These are phyloP conservation scores for Chaetomium strumarium DNA, from an alignment of 2,329 filamentous ascomycete genomes.

Conservation along the genomic window DNA sequence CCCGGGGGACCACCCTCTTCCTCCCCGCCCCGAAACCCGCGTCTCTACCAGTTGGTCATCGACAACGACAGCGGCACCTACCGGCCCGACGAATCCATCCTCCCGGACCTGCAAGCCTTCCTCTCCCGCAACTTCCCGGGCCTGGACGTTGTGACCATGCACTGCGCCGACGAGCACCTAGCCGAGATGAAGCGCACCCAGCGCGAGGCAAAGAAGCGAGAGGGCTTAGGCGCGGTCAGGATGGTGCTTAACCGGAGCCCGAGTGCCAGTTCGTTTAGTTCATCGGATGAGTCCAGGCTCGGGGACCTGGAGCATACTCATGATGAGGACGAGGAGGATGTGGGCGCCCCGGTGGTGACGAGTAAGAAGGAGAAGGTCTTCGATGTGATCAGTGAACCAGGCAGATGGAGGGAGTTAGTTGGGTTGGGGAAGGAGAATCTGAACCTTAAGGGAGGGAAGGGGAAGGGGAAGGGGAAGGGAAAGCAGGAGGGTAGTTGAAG, in stretches of 20 bases:
- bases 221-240: slow-evolving; percentile 41
- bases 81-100: slow-evolving; percentile 70
- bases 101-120: slow-evolving; percentile 67
- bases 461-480: background rate
- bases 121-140: slow-evolving; percentile 70
- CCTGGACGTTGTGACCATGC: slow-evolving; percentile 65
- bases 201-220: slow-evolving; percentile 63
- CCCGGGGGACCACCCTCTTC: slow-evolving; percentile 41
- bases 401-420: slow-evolving; percentile 34
- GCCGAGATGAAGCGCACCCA: slow-evolving; percentile 71
- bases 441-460: background rate
- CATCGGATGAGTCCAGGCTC: slow-evolving; percentile 47
- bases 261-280: slow-evolving; percentile 45
- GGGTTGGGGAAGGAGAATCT: background rate
- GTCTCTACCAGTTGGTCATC: slow-evolving; percentile 77
- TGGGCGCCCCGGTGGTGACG: slow-evolving; percentile 28
- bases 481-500: background rate
- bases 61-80: slow-evolving; percentile 96
- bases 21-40: slow-evolving; percentile 41
- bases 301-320: slow-evolving; percentile 32
- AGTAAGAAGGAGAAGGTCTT: slow-evolving; percentile 49
- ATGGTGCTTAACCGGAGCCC: slow-evolving; percentile 54
- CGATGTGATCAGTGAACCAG: slow-evolving; percentile 47
- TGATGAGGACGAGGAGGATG: slow-evolving; percentile 27
- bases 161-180: slow-evolving; percentile 74